Percentiles rank a stretch among this genome's conserved stretches.
These are phyloP conservation scores for Cudoniella acicularis DNA, from an alignment of 495 filamentous ascomycete species.

Conservation along the genomic window DNA sequence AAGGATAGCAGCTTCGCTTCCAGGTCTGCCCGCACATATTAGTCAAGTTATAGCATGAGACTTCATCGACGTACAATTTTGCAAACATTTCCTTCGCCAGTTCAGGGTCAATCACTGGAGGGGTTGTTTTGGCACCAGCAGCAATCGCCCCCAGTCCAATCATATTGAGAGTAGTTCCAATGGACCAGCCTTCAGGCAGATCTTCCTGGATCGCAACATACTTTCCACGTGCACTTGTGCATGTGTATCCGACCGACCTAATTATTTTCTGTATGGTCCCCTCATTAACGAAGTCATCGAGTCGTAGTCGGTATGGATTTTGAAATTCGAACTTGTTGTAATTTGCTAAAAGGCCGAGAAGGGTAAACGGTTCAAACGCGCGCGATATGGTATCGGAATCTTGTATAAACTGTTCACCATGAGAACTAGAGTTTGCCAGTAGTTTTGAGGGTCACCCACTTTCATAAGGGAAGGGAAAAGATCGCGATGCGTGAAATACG, in stretches of 20 bases:
- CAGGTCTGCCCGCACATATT: constrained; percentile 58
- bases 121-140: constrained; percentile 59
- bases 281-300: constrained; percentile 98
- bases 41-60: background rate
- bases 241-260: constrained; percentile 66
- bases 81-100: constrained; percentile 76
- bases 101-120: constrained; percentile 57
- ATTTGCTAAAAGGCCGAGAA: constrained; percentile 88
- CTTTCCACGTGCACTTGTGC: constrained; percentile 58
- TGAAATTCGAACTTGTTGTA: constrained; percentile 99
- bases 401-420: constrained; percentile 68
- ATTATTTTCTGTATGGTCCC: constrained; percentile 78
- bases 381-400: constrained; percentile 62
- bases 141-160: constrained; percentile 79
- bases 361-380: constrained; percentile 70
- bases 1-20: constrained; percentile 70
- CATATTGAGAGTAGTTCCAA: constrained; percentile 75
- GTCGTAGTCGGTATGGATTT: constrained; percentile 89
- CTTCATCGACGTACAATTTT: constrained; percentile 38
- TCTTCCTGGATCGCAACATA: constrained; percentile 94
- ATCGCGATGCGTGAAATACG: constrained; percentile 93
- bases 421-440: background rate
- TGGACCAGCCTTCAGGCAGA: constrained; percentile 83
- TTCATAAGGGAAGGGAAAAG: constrained; percentile 94
- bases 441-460: constrained; percentile 43